Evolutionary conservation across 2,329 filamentous ascomycete species (phyloP), one percentile per base, ranked within the genome.

Genomic region (Zymoseptoria tritici): DNA sequence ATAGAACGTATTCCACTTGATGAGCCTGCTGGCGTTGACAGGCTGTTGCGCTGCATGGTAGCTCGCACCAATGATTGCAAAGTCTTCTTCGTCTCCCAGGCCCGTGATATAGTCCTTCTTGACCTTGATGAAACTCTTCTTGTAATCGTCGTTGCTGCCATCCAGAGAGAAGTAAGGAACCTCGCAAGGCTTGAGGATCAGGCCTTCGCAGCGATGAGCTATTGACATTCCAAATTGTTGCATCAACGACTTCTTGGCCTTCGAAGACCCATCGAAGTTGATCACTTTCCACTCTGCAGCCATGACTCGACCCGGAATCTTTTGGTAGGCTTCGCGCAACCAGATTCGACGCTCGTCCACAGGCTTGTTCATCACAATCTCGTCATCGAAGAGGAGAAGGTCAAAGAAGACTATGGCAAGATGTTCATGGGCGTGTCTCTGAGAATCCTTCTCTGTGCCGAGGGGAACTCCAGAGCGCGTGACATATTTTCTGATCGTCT

Each of bases 21-120:
- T 57, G 20, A 59, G 55, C 46, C n/a, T 60, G 31, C 78, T 76
- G 4, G 77, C 73, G 54, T 84, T 81, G 7, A 79, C 77, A 52
- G 78, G 79, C 7, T 86, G 88, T 62, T 85, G 83, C 55, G 80
- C 77, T 2, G 87, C 76, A 64, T 91, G 83, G 66, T 88, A 91
- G 19, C 84, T 84, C 5, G 85, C 91, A 0, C 90, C 91, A 2
- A 96, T 77, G 1, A 93, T 80, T 1, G 88, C 86, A 70, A 96
- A 89, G 71, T 96, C 92, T 9, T 89, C 89, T 29, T 91, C 84
- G 61, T 95, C 91, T 0, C 91, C 90, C 70, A 93, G 84, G 2
- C 85, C 85, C 24, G 82, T 80, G 46, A 96, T 83, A 67, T 95
- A 96, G 68, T 94, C 90, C 68, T 91, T 91, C 73, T 96, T 96